Evolutionary conservation across 2,329 filamentous ascomycete genomes (phyloP).

Genomic region (Macrophomina pseudophaseolina): DNA sequence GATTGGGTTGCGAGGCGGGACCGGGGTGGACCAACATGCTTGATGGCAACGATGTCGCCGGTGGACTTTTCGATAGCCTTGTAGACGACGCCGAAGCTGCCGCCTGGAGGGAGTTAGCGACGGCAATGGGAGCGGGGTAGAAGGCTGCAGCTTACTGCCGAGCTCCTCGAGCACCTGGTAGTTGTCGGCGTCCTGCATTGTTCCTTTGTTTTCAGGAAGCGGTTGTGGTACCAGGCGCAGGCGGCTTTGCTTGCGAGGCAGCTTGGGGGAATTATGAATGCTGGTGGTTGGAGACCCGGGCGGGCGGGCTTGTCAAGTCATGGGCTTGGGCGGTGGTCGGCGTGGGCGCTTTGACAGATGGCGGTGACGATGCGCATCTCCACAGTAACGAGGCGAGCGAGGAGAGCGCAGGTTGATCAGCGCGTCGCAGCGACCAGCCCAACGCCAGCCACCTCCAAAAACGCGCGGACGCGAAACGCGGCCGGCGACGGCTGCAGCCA

Average conservation of each 20-base stretch:
- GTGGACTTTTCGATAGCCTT: constrained; percentile 92
- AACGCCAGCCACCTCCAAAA: constrained; percentile 22
- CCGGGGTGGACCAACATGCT: constrained; percentile 70
- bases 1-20: neutral
- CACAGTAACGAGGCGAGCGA: constrained; percentile 23
- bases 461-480: constrained; percentile 2
- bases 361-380: constrained; percentile 25
- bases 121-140: neutral
- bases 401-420: constrained; percentile 21
- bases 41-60: constrained; percentile 93
- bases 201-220: constrained; percentile 19
- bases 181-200: constrained; percentile 70
- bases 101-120: constrained; percentile 60
- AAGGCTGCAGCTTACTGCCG: constrained; percentile 70
- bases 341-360: constrained; percentile 16
- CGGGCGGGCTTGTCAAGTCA: constrained; percentile 12
- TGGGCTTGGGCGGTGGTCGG: neutral
- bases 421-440: constrained; percentile 16
- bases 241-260: neutral
- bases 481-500: neutral
- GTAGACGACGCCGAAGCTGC: constrained; percentile 96
- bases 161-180: constrained; percentile 97
- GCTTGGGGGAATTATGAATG: constrained; percentile 20
- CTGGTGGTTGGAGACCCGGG: constrained; percentile 17
- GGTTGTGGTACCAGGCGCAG: constrained; percentile 16